A percentile compares a stretch with the other conserved stretches of the same genome.
phyloP scores from a whole-genome alignment of 1,284 basidiomycete genomes.

The Malassezia nana region DNA sequence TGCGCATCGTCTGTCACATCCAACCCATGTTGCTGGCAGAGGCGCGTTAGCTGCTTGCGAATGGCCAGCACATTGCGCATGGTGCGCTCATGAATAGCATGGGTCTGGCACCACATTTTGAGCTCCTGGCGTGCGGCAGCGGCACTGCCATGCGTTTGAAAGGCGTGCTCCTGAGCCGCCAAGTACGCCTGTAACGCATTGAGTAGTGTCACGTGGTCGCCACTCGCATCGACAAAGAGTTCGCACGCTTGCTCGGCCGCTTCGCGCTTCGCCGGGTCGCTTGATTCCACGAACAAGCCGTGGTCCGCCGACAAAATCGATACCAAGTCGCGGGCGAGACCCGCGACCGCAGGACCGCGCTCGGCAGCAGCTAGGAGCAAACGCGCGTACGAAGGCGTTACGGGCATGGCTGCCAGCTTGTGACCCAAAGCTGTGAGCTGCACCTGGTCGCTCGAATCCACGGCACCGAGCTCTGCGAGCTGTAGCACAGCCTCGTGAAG shows the following conservation, averaged over 20 bases:
- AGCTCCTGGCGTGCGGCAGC: conserved; percentile 11
- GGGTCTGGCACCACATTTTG: conserved; percentile 34
- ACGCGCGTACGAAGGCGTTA: conserved; percentile 34
- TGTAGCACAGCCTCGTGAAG: conserved; percentile 34
- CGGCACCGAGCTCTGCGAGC: conserved; percentile 38
- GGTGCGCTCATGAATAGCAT: conserved; percentile 36
- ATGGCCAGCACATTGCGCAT: conserved; percentile 36
- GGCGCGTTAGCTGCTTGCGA: conserved; percentile 30
- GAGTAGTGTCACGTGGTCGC: conserved; percentile 42
- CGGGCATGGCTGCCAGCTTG: conserved; percentile 37
- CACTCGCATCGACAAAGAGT: conserved; percentile 27
- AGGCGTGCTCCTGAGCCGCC: conserved; percentile 8
- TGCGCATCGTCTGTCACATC: conserved; percentile 27
- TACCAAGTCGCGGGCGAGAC: conserved; percentile 41
- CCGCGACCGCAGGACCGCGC: conserved; percentile 22
- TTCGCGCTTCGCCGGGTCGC: conserved; percentile 30
- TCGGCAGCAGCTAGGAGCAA: conserved; percentile 36
- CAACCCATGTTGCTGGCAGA: conserved; percentile 34
- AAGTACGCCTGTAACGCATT: conserved; percentile 46
- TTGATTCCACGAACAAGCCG: conserved; percentile 28
- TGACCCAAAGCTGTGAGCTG: conserved; percentile 31
- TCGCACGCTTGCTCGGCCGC: conserved; percentile 49
- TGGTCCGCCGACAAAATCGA: conserved; percentile 38
- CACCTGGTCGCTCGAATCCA: conserved; percentile 16
- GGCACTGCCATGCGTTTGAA: background rate